phyloP scores from a whole-genome alignment of 2,329 filamentous ascomycete genomes.

The Cercospora beticola region DNA sequence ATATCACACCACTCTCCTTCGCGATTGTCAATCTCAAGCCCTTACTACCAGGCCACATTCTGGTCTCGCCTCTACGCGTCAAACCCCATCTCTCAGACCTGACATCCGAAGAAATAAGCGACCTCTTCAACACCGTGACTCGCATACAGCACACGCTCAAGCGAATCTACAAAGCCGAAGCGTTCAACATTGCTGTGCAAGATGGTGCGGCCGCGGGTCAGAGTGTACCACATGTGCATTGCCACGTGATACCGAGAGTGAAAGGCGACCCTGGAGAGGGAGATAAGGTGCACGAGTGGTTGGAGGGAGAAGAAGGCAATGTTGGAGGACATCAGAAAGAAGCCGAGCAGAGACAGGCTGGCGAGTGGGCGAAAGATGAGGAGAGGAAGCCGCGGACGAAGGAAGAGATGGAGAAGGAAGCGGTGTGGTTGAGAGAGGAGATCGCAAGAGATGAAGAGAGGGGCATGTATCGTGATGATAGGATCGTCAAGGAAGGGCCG shows the following conservation, averaged over 20 bases:
- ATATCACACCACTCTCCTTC: conserved; percentile 75
- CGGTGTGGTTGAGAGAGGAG: conserved; percentile 61
- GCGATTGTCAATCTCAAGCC: conserved; percentile 95
- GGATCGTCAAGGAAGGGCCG: background rate
- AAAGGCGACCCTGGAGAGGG: conserved; percentile 59
- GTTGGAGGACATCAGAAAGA: conserved; percentile 70
- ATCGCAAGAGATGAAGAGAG: conserved; percentile 47
- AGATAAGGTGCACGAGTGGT: conserved; percentile 77
- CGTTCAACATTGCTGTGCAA: conserved; percentile 93
- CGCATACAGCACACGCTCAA: conserved; percentile 74
- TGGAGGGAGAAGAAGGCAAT: conserved; percentile 84
- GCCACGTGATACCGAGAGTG: conserved; percentile 80
- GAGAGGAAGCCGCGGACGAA: conserved; percentile 63
- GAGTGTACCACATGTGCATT: conserved; percentile 90
- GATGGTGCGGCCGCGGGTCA: conserved; percentile 88
- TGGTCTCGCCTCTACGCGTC: conserved; percentile 75
- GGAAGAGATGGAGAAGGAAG: conserved; percentile 79
- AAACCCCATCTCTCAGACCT: conserved; percentile 71
- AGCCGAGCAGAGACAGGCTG: conserved; percentile 47
- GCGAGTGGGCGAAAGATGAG: conserved; percentile 64
- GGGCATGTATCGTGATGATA: background rate
- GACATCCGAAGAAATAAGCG: conserved; percentile 67
- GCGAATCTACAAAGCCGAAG: conserved; percentile 62
- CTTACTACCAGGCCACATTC: conserved; percentile 86
- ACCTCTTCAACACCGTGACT: conserved; percentile 78